Evolutionary conservation across 2,329 filamentous ascomycete genomes (phyloP).

Genomic region (Cercospora canescens): DNA sequence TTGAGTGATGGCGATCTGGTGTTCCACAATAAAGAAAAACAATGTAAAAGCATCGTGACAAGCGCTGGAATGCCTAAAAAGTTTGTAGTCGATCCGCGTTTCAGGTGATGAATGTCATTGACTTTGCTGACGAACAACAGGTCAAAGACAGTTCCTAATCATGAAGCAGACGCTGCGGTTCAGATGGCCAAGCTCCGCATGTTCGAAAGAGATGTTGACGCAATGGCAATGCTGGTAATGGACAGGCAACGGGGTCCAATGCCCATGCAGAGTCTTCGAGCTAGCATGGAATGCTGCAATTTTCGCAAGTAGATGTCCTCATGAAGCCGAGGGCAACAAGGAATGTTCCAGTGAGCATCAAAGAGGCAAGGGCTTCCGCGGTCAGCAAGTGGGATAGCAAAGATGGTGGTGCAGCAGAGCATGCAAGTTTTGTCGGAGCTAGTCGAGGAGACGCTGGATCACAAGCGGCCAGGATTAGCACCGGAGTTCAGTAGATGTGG

Average conservation of each 20-base stretch:
- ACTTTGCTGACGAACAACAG: conserved; percentile 52
- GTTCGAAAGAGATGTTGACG: conserved; percentile 64
- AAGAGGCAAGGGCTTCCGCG: conserved; percentile 43
- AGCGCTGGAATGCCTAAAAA: conserved; percentile 51
- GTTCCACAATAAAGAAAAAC: conserved; percentile 26
- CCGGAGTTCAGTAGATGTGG: conserved; percentile 46
- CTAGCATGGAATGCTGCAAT: conserved; percentile 56
- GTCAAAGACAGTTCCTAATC: conserved; percentile 55
- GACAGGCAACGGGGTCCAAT: conserved; percentile 56
- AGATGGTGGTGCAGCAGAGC: conserved; percentile 49
- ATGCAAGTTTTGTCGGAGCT: conserved; percentile 53
- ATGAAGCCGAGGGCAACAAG: conserved; percentile 52
- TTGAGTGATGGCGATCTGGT: background rate
- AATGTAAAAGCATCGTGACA: conserved; percentile 37
- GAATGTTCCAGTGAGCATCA: conserved; percentile 40
- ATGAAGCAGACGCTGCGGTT: conserved; percentile 58
- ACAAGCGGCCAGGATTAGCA: conserved; percentile 32
- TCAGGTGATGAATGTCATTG: conserved; percentile 52
- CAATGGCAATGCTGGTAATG: conserved; percentile 61
- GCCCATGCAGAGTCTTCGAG: conserved; percentile 50
- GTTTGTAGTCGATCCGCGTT: conserved; percentile 32
- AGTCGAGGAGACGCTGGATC: conserved; percentile 50
- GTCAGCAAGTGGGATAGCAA: conserved; percentile 54
- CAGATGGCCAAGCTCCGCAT: conserved; percentile 58
- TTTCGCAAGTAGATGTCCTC: conserved; percentile 49